Evolutionary conservation across 2,329 filamentous ascomycete species (phyloP).

Genomic region (Conoideocrella luteorostrata): DNA sequence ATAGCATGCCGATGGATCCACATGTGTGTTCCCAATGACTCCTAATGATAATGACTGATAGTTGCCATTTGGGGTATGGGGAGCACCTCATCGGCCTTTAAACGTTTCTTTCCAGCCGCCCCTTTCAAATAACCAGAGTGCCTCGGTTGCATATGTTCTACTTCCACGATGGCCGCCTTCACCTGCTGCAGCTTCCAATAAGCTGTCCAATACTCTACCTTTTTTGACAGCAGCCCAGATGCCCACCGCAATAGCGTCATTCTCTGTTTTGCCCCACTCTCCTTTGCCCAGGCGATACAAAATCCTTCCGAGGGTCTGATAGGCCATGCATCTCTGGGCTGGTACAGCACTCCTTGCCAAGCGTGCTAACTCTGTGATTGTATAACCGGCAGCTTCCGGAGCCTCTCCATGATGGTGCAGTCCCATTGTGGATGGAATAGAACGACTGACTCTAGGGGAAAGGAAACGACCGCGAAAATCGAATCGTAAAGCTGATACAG

Average conservation of each 20-base stretch:
- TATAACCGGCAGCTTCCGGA: slow-evolving; percentile 91
- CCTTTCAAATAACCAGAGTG: slow-evolving; percentile 73
- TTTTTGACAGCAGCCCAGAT: slow-evolving; percentile 78
- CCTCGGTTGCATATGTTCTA: slow-evolving; percentile 79
- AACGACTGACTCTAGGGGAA: slow-evolving; percentile 66
- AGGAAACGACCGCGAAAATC: slow-evolving; percentile 78
- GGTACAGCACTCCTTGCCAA: slow-evolving; percentile 76
- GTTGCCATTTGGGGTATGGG: too few species aligned
- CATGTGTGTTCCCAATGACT: too few species aligned
- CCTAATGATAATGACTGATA: too few species aligned
- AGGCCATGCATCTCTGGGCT: slow-evolving; percentile 83
- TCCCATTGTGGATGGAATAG: slow-evolving; percentile 69
- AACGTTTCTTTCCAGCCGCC: slow-evolving; percentile 63
- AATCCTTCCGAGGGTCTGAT: slow-evolving; percentile 81
- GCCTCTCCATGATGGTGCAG: slow-evolving; percentile 92
- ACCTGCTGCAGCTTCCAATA: slow-evolving; percentile 68
- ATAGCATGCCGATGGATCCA: too few species aligned
- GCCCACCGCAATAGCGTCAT: slow-evolving; percentile 62
- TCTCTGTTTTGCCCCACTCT: slow-evolving; percentile 53
- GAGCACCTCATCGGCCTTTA: slow-evolving; percentile 46
- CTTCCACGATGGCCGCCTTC: slow-evolving; percentile 70
- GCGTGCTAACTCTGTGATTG: slow-evolving; percentile 75
- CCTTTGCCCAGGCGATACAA: slow-evolving; percentile 75
- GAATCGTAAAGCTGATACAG: slow-evolving; percentile 76
- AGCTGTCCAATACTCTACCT: slow-evolving; percentile 67